Evolutionary conservation across 225 moss, liverwort and hornwort genomes (phyloP).

Genomic region (Climacium dendroides): DNA sequence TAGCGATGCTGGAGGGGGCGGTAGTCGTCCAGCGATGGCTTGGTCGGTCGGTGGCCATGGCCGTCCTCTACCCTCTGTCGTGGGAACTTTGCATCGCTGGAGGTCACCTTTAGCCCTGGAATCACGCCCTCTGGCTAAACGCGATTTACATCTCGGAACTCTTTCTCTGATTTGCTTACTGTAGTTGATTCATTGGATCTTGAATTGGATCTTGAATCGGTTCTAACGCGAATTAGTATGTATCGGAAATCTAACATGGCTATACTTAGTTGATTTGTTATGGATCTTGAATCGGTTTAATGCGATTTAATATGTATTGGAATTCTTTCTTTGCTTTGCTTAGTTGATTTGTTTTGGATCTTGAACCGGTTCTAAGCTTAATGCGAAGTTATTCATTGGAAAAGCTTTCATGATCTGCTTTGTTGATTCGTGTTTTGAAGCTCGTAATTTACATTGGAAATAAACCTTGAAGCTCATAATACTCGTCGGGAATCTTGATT

Average conservation of each 20-base stretch:
- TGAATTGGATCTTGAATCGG: neutral
- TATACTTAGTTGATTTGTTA: neutral
- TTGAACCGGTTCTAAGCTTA: neutral
- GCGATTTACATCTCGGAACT: neutral
- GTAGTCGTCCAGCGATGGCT: neutral
- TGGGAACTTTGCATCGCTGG: neutral
- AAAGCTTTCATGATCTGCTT: neutral
- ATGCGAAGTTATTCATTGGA: neutral
- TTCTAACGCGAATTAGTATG: neutral
- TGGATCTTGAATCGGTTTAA: neutral
- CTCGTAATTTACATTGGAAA: neutral
- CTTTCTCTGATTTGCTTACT: neutral
- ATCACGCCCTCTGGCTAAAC: neutral
- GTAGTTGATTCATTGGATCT: neutral
- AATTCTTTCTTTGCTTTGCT: neutral
- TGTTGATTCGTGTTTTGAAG: neutral
- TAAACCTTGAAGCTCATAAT: neutral
- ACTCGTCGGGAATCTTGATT: neutral
- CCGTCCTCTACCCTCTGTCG: neutral
- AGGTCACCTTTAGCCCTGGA: neutral
- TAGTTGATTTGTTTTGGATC: neutral
- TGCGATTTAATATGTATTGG: neutral
- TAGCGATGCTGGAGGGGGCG: neutral
- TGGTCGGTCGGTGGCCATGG: neutral
- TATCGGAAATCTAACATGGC: neutral